Base-by-base conservation (phyloP, 2,329 filamentous ascomycete genomes). In the Calonectria pauciramosa region DNA sequence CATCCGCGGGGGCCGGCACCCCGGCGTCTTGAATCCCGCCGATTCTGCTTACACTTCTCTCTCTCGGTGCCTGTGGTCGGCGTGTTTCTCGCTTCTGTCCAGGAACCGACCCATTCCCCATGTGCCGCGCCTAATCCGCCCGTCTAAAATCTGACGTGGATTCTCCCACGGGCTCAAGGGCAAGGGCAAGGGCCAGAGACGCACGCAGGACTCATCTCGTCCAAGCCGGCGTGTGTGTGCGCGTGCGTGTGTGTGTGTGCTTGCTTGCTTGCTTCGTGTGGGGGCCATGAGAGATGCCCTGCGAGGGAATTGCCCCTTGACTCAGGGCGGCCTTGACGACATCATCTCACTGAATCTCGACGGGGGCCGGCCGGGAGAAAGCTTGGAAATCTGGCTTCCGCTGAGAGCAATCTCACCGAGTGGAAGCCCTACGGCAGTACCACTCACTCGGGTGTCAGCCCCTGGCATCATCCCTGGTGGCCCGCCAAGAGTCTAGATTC, bases 141-240 rank as follows among this genome's bases (percentile, higher is more conserved):
- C 44, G 36, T 51, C 71, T 73, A 73, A 73, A 73, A 73, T 73
- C 71, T 73, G 67, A 73, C 71, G 71, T 73, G 71, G 71, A 52
- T 49, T 34, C 41, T 41, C 23, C 41, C n/a, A 51, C 41, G 34
- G 38, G 34, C 36, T 28, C 56, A 52, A 67, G 28, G 63, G 8
- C 30, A 32, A 32, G 30, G 30, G 30, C 30, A 67, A 23, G 59
- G 36, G 23, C 38, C 13, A 32, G n/a, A 47, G 64, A 44, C 2
- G 38, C 38, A 44, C 16, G 41, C 41, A 44, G 18, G 18, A 44
- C 41, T 44, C 41, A 7, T 44, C 41, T 16, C 30, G 36, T 36
- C 59, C 52, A 54, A 47, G 32, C 52, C 64, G 30, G 63, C 49
- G 49, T 59, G 8, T 32, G 30, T 8, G 30, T 32, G 30, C 30